Conservation (phyloP, 371 early-diverging fungal genomes). For the Fennellomyces sp. region DNA sequence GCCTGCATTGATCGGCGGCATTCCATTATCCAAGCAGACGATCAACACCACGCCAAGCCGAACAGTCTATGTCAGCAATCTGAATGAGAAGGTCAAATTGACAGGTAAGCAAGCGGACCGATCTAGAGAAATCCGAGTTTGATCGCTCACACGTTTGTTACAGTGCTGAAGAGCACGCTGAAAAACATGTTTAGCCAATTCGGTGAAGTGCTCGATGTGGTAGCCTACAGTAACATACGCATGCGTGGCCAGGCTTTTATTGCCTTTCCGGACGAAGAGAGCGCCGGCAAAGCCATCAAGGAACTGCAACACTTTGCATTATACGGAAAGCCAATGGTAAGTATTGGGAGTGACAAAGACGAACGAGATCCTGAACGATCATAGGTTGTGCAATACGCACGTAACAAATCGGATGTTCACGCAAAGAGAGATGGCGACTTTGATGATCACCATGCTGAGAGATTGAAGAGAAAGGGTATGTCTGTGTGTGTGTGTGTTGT, state of each 20-base stretch:
- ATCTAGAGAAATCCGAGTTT: neutral
- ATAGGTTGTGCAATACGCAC: conserved; percentile 79
- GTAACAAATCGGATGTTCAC: conserved; percentile 80
- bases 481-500: neutral
- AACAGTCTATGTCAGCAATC: conserved; percentile 85
- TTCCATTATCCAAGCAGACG: conserved; percentile 59
- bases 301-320: conserved; percentile 84
- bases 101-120: conserved; percentile 50
- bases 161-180: conserved; percentile 79
- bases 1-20: conserved; percentile 26
- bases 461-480: conserved; percentile 64
- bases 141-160: neutral
- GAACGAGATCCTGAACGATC: neutral
- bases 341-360: neutral
- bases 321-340: conserved; percentile 83
- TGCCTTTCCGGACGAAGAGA: conserved; percentile 61
- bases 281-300: conserved; percentile 82
- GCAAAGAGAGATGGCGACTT: conserved; percentile 77
- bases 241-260: conserved; percentile 88
- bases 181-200: conserved; percentile 83
- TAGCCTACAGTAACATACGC: conserved; percentile 67
- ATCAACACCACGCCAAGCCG: conserved; percentile 70
- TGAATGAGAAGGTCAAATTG: conserved; percentile 88
- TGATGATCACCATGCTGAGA: conserved; percentile 55
- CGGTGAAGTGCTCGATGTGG: conserved; percentile 69